Percentiles rank a stretch among this genome's conserved stretches.
phyloP scores from a whole-genome alignment of 192 early-diverging fungal genomes.

The Rhizoclosmatium sp. region DNA sequence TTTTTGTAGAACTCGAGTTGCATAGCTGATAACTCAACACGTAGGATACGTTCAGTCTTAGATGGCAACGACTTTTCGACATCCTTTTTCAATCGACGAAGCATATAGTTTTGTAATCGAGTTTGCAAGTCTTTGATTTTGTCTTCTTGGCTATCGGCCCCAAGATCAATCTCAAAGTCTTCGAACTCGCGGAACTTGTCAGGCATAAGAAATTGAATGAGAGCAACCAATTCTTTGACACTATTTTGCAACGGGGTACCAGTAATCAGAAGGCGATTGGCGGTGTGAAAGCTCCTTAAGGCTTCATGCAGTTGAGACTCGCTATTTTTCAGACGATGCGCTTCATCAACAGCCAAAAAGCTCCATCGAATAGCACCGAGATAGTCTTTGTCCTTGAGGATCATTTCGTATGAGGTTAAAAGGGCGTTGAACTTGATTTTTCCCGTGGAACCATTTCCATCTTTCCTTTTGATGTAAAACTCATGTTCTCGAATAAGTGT shows the following conservation, averaged over 20 bases:
- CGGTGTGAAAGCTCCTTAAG: constrained; percentile 84
- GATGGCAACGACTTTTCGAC: constrained; percentile 96
- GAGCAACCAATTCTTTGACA: constrained; percentile 89
- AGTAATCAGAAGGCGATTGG: constrained; percentile 93
- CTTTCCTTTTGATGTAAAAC: constrained; percentile 72
- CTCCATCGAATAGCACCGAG: constrained; percentile 89
- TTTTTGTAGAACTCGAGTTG: constrained; percentile 95
- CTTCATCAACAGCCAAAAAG: constrained; percentile 96
- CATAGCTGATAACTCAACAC: constrained; percentile 89
- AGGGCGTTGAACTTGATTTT: constrained; percentile 89
- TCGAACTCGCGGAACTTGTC: constrained; percentile 75
- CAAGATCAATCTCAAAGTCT: constrained; percentile 81
- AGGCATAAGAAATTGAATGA: constrained; percentile 95
- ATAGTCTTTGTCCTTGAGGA: constrained; percentile 87
- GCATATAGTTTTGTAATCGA: constrained; percentile 87
- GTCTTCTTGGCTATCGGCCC: constrained; percentile 62
- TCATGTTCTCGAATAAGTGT: constrained; percentile 93
- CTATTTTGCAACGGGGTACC: constrained; percentile 99
- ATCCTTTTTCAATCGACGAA: constrained; percentile 96
- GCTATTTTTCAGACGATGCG: constrained; percentile 96
- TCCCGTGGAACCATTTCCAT: background rate
- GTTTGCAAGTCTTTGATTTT: constrained; percentile 89
- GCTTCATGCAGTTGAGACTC: constrained; percentile 95
- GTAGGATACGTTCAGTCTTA: constrained; percentile 95
- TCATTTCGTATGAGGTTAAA: constrained; percentile 94